Evolutionary conservation across 345 rosid genomes (phyloP).

Genomic region (Pugionium cornutum): DNA sequence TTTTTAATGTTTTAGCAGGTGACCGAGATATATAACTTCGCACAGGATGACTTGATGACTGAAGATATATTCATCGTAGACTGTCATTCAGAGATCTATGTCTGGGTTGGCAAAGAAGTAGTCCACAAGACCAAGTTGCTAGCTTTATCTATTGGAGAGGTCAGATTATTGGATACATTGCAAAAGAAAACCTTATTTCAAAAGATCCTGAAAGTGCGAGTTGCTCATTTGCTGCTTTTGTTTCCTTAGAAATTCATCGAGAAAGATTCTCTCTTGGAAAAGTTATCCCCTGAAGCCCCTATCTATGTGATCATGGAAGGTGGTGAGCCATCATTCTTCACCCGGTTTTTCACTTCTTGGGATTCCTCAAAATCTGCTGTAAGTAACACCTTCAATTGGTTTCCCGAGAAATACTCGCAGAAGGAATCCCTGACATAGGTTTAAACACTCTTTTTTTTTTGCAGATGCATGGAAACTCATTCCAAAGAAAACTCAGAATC

Average conservation of each 20-base stretch:
- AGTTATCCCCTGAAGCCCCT: constrained; percentile 71
- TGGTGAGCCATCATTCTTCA: constrained; percentile 90
- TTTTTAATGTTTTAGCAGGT: constrained; percentile 53
- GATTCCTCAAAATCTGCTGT: constrained; percentile 78
- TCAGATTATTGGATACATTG: constrained; percentile 32
- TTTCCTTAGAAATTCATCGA: constrained; percentile 72
- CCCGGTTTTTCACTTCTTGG: constrained; percentile 84
- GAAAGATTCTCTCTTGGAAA: constrained; percentile 74
- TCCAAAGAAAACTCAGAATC: constrained; percentile 84
- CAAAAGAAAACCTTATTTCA: background rate
- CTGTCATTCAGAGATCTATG: constrained; percentile 78
- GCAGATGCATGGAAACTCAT: constrained; percentile 97
- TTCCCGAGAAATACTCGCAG: background rate
- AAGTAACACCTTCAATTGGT: constrained; percentile 38
- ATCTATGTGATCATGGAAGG: constrained; percentile 81
- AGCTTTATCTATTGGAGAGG: constrained; percentile 68
- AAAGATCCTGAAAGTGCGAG: constrained; percentile 9
- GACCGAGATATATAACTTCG: constrained; percentile 79
- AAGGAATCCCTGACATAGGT: constrained; percentile 9
- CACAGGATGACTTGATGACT: constrained; percentile 97
- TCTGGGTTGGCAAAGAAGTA: constrained; percentile 95
- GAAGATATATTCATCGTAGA: constrained; percentile 89
- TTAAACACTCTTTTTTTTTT: background rate
- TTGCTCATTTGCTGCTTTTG: constrained; percentile 23
- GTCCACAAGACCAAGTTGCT: constrained; percentile 59